Conservation (phyloP, 2,329 filamentous ascomycete species). For the Lachnellula cervina region DNA sequence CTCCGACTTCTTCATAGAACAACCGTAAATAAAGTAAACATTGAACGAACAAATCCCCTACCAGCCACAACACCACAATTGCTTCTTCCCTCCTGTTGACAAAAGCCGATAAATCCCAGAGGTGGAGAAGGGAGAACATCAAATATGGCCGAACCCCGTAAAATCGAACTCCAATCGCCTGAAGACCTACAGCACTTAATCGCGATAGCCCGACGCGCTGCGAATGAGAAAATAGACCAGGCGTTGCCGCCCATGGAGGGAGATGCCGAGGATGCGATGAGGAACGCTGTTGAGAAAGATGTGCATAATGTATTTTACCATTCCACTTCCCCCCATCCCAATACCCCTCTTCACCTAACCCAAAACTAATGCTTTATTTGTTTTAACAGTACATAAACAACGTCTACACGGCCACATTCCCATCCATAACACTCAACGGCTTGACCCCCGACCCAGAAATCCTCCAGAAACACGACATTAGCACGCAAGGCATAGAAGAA, state of each 20-base stretch:
- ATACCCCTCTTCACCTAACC: too few species aligned
- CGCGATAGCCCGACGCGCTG: constrained; percentile 63
- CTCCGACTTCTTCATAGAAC: not conserved
- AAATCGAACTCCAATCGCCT: constrained; percentile 74
- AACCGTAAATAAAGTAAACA: constrained; percentile 8
- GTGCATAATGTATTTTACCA: constrained; percentile 48
- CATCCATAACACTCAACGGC: constrained; percentile 61
- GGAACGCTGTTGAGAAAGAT: constrained; percentile 53
- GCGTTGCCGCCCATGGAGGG: constrained; percentile 61
- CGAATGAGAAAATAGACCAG: constrained; percentile 60
- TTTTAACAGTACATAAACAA: constrained; percentile 53
- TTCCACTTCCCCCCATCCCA: not conserved
- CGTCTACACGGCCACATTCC: constrained; percentile 53
- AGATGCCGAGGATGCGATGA: constrained; percentile 56
- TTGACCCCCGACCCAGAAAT: constrained; percentile 37
- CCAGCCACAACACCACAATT: not conserved
- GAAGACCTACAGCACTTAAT: constrained; percentile 69
- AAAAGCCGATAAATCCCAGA: not conserved
- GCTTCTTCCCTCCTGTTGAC: too few species aligned
- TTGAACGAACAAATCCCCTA: not conserved
- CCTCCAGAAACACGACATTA: constrained; percentile 13
- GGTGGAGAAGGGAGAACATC: not conserved
- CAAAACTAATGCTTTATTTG: too few species aligned
- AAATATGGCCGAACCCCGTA: constrained; percentile 52
- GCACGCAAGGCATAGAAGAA: constrained; percentile 29